These are phyloP conservation scores for Rhynchospora breviuscula DNA, from an alignment of 176 grass and related monocot species.

Conservation along the genomic window DNA sequence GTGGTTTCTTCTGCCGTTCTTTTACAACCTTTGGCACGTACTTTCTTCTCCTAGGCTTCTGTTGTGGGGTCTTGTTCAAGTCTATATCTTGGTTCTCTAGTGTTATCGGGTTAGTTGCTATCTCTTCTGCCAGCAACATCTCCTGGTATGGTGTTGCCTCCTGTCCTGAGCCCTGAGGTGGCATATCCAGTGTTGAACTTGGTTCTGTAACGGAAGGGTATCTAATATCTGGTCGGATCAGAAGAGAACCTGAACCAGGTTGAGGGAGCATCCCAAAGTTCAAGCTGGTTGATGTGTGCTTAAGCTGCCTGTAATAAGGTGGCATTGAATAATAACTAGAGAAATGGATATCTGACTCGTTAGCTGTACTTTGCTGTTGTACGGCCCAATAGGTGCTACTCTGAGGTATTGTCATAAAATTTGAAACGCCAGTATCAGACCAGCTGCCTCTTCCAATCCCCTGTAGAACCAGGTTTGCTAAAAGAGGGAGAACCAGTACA, in stretches of 20 bases:
- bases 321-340: background rate
- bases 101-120: conserved; percentile 15
- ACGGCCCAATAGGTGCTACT: background rate
- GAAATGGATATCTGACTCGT: background rate
- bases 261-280: conserved; percentile 9
- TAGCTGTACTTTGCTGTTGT: background rate
- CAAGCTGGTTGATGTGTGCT: background rate
- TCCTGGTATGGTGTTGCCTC: background rate
- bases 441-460: background rate
- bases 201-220: conserved; percentile 1
- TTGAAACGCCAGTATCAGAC: background rate
- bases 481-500: background rate
- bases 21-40: conserved; percentile 72
- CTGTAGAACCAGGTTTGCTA: background rate
- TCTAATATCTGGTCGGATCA: background rate
- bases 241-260: background rate
- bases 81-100: conserved; percentile 37
- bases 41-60: conserved; percentile 59
- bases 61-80: conserved; percentile 40
- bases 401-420: conserved; percentile 6
- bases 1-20: background rate
- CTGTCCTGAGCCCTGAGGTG: background rate
- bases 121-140: conserved; percentile 15
- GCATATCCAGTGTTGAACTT: background rate
- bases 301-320: background rate